Conservation (phyloP, 805 yeast genomes). For the Candida tammaniensis region DNA sequence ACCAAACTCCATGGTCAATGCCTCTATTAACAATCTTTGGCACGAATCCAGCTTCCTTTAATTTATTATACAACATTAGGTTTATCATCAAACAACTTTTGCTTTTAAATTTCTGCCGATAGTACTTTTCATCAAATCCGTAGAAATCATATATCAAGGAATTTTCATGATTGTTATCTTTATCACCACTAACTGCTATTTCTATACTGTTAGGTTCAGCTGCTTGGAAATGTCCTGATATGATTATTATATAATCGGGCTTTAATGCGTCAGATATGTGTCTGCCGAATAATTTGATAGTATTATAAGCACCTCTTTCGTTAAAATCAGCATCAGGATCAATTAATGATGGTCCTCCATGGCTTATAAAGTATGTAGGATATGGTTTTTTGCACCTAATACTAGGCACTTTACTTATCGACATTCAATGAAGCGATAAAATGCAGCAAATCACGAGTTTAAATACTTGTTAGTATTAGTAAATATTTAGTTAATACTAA, state of each 20-base stretch:
- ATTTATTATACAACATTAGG: constrained; percentile 37
- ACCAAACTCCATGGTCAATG: constrained; percentile 83
- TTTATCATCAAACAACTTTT: constrained; percentile 44
- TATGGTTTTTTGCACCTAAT: constrained; percentile 22
- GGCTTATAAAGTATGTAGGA: constrained; percentile 72
- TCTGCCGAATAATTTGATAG: constrained; percentile 49
- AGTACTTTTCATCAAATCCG: constrained; percentile 67
- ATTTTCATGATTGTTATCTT: constrained; percentile 28
- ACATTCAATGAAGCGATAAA: too few relatives aligned
- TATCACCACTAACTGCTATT: constrained; percentile 28
- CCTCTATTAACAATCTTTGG: constrained; percentile 55
- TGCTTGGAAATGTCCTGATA: constrained; percentile 81
- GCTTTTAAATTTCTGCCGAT: constrained; percentile 59
- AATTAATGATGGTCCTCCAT: constrained; percentile 82
- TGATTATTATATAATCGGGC: constrained; percentile 64
- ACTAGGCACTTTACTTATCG: too few relatives aligned
- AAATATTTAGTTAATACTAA: too few relatives aligned
- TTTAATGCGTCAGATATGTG: constrained; percentile 48
- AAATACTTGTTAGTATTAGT: too few relatives aligned
- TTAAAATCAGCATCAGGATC: constrained; percentile 46
- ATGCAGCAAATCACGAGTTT: too few relatives aligned
- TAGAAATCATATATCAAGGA: constrained; percentile 69
- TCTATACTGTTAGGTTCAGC: constrained; percentile 40
- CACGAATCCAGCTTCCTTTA: constrained; percentile 42
- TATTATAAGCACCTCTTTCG: constrained; percentile 62